phyloP scores from a whole-genome alignment of 345 rosid species.

The Limnanthes douglasii region DNA sequence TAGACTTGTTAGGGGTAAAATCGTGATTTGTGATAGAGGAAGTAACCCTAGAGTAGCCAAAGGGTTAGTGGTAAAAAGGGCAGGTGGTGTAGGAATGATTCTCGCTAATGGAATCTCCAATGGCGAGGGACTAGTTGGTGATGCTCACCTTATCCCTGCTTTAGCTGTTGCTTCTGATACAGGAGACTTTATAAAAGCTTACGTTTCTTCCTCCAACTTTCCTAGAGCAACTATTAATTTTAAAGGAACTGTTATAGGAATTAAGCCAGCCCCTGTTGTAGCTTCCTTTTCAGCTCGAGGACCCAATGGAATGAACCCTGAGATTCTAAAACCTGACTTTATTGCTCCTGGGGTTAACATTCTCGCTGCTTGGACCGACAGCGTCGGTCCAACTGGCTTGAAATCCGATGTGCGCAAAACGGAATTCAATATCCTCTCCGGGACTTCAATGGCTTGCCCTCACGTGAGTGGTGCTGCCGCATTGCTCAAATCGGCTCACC shows the following conservation, averaged over 20 bases:
- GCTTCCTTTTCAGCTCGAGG: constrained; percentile 81
- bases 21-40: constrained; percentile 66
- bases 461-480: constrained; percentile 80
- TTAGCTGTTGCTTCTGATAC: constrained; percentile 59
- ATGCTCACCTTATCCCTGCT: constrained; percentile 64
- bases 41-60: constrained; percentile 69
- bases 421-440: constrained; percentile 68
- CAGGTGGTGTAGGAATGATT: constrained; percentile 80
- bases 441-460: constrained; percentile 85
- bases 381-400: constrained; percentile 57
- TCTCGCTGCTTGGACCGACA: constrained; percentile 77
- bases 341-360: constrained; percentile 76
- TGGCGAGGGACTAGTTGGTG: constrained; percentile 79
- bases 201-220: constrained; percentile 19
- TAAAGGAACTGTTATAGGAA: constrained; percentile 52
- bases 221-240: constrained; percentile 52
- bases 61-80: constrained; percentile 71
- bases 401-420: constrained; percentile 46
- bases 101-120: constrained; percentile 64
- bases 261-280: constrained; percentile 68
- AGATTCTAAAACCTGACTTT: constrained; percentile 69
- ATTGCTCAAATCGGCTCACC: constrained; percentile 70
- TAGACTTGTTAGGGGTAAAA: constrained; percentile 42
- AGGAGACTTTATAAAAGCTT: constrained; percentile 49
- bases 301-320: constrained; percentile 58